Evolutionary conservation across 306 rosid genomes (phyloP).

Genomic region (Myrica gale): DNA sequence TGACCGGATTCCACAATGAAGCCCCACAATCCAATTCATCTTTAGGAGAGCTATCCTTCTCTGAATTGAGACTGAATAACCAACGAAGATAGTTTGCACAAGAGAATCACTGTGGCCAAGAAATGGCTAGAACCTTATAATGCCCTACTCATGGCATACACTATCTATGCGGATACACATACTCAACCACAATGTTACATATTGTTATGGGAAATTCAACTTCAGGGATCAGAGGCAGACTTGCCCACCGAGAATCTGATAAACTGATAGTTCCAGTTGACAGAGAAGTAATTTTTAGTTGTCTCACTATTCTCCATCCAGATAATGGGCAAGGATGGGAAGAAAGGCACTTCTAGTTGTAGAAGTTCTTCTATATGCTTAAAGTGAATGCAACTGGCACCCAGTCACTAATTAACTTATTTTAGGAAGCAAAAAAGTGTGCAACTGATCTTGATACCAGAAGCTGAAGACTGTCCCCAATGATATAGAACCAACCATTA

Average conservation of each 20-base stretch:
- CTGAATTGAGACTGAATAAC: constrained; percentile 87
- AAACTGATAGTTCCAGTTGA: neutral
- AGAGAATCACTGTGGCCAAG: constrained; percentile 42
- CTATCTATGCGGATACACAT: constrained; percentile 69
- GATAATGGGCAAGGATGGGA: neutral
- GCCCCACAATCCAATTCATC: constrained; percentile 83
- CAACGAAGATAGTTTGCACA: constrained; percentile 75
- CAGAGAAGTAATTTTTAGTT: neutral
- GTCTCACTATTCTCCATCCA: neutral
- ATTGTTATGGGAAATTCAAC: constrained; percentile 72
- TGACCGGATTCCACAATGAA: constrained; percentile 67
- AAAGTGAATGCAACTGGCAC: neutral
- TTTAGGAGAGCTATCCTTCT: constrained; percentile 77
- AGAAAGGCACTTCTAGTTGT: neutral
- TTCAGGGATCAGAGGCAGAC: constrained; percentile 26
- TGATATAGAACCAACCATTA: neutral
- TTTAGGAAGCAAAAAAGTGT: too few species aligned
- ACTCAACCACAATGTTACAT: constrained; percentile 79
- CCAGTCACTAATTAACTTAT: too few species aligned
- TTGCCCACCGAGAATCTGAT: neutral
- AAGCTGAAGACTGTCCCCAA: too few species aligned
- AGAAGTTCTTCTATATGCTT: neutral
- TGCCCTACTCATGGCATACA: constrained; percentile 70
- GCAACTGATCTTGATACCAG: too few species aligned
- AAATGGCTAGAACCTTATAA: too few species aligned